A percentile compares a stretch with the other conserved stretches of the same genome.
Conservation (phyloP, 192 early-diverging fungal species). For the Ambispora gerdemannii region DNA sequence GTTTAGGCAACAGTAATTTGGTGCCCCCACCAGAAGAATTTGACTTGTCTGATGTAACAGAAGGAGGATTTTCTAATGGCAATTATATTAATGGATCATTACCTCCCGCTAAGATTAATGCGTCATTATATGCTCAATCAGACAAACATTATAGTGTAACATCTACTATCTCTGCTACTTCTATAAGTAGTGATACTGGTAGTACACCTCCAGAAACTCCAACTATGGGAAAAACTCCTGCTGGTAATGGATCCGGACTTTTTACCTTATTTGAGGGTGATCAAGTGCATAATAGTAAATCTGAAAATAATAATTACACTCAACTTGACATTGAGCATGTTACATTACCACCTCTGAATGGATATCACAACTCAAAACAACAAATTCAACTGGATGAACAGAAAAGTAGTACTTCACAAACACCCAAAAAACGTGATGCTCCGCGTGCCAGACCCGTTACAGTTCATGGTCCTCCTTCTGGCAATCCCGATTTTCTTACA, state of each 20-base stretch:
- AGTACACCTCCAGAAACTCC: slow-evolving; percentile 24
- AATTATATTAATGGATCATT: not conserved
- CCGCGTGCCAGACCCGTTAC: slow-evolving; percentile 25
- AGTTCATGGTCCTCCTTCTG: slow-evolving; percentile 5
- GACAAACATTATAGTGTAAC: slow-evolving; percentile 15
- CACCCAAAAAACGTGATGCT: slow-evolving; percentile 24
- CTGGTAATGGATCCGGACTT: not conserved
- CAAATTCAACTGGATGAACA: not conserved
- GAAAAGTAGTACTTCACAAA: slow-evolving; percentile 15
- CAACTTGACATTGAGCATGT: not conserved
- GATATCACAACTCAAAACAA: not conserved
- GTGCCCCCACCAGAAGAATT: slow-evolving; percentile 30
- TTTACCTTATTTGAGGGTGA: slow-evolving; percentile 26
- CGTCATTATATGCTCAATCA: not conserved
- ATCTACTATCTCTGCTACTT: not conserved
- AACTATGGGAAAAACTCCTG: not conserved
- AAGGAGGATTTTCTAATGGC: not conserved
- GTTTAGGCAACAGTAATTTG: slow-evolving; percentile 3
- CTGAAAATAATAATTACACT: not conserved
- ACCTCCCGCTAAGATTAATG: not conserved
- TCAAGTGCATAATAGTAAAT: slow-evolving; percentile 4
- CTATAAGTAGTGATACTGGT: not conserved
- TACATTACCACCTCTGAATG: not conserved
- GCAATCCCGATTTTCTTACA: slow-evolving; percentile 10
- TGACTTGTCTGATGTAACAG: not conserved